Evolutionary conservation across 192 early-diverging fungal species (phyloP).

Genomic region (Coemansia sp.): DNA sequence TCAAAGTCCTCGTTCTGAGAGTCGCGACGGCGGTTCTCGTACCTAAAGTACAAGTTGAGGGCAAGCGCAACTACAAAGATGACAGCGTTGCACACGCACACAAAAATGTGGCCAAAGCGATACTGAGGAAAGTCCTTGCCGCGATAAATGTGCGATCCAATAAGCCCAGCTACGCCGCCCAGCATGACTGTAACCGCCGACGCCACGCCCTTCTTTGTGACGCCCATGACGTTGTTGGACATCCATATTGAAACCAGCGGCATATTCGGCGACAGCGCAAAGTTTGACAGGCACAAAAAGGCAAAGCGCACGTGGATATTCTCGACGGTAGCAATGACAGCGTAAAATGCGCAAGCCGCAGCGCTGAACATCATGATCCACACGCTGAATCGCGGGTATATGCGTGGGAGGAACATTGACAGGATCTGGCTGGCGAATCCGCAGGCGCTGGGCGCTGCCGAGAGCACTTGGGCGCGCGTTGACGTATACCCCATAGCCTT

Average conservation of each 20-base stretch:
- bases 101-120: constrained; percentile 54
- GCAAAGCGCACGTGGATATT: constrained; percentile 33
- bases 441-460: constrained; percentile 47
- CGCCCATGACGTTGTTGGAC: constrained; percentile 62
- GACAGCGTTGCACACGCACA: constrained; percentile 37
- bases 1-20: constrained; percentile 17
- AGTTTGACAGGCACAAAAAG: constrained; percentile 46
- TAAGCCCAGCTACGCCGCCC: constrained; percentile 56
- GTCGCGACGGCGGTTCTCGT: constrained; percentile 45
- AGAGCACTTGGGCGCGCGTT: constrained; percentile 47
- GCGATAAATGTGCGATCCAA: constrained; percentile 67
- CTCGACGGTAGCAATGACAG: constrained; percentile 52
- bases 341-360: constrained; percentile 56
- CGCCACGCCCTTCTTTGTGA: constrained; percentile 63
- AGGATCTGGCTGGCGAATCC: constrained; percentile 45
- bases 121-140: constrained; percentile 57
- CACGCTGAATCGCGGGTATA: constrained; percentile 32
- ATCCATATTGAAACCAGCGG: constrained; percentile 60
- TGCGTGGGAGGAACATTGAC: constrained; percentile 38
- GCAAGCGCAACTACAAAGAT: constrained; percentile 38
- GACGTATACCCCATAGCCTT: constrained; percentile 52
- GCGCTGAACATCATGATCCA: constrained; percentile 58
- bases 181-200: constrained; percentile 53
- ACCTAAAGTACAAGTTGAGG: constrained; percentile 38
- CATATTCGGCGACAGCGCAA: constrained; percentile 53